Percentiles rank a stretch among this genome's conserved stretches.
Conservation (phyloP, 768 basidiomycete genomes). For the Boletus tomentosulus region DNA sequence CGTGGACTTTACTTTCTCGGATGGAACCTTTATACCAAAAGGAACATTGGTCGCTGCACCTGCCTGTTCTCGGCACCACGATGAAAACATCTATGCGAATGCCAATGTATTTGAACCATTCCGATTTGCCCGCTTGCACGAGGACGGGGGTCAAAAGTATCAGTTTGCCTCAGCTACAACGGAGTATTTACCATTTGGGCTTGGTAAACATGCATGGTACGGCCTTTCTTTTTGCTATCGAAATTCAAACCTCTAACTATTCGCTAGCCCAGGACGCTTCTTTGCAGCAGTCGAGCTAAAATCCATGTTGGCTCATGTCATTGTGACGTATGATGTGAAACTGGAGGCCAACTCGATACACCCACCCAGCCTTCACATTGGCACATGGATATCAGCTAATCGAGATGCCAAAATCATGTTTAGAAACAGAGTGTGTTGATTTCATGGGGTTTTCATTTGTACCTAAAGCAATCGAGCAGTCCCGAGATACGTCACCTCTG, state of each 20-base stretch:
- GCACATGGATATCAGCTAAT: not conserved
- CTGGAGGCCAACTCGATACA: not conserved
- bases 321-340: slow-evolving; percentile 8
- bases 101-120: slow-evolving; percentile 38
- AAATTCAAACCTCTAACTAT: not conserved
- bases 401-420: not conserved
- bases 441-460: too few species aligned
- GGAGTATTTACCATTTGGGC: slow-evolving; percentile 37
- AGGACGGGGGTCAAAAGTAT: slow-evolving; percentile 28
- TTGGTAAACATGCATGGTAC: slow-evolving; percentile 16
- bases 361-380: not conserved
- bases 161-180: slow-evolving; percentile 32
- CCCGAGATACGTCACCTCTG: too few species aligned
- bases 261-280: slow-evolving; percentile 15
- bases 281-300: slow-evolving; percentile 10
- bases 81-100: slow-evolving; percentile 27
- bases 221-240: not conserved
- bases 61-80: slow-evolving; percentile 16
- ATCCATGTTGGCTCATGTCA: slow-evolving; percentile 10
- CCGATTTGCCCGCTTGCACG: slow-evolving; percentile 18
- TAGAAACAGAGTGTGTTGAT: slow-evolving; percentile 1
- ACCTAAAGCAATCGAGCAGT: too few species aligned
- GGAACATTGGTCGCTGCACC: slow-evolving; percentile 27
- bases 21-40: slow-evolving; percentile 29
- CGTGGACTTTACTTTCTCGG: slow-evolving; percentile 28